Percentiles rank a stretch among this genome's conserved stretches.
These are phyloP conservation scores for Vitis amurensis DNA, from an alignment of 164 flowering plant genomes.

Conservation along the genomic window DNA sequence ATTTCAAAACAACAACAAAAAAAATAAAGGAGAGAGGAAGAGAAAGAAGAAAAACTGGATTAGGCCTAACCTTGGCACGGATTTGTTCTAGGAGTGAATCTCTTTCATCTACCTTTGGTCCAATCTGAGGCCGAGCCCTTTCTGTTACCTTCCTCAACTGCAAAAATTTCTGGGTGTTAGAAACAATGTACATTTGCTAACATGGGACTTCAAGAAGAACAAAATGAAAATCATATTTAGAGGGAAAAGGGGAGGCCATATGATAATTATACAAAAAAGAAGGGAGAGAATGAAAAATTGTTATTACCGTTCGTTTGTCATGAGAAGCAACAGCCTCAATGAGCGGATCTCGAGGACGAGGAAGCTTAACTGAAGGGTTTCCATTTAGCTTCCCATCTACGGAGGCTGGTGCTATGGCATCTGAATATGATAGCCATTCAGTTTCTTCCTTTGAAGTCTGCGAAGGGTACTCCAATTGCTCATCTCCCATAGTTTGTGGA, in stretches of 20 bases:
- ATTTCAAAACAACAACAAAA: background rate
- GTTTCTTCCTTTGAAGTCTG: constrained; percentile 27
- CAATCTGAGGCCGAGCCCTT: constrained; percentile 39
- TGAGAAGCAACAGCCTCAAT: constrained; percentile 84
- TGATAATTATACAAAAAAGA: background rate
- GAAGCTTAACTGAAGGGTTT: constrained; percentile 30
- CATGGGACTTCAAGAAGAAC: background rate
- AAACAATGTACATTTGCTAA: background rate
- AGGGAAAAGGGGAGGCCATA: background rate
- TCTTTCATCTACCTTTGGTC: constrained; percentile 62
- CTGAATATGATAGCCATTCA: constrained; percentile 22
- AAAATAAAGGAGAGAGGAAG: background rate
- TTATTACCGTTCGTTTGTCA: constrained; percentile 78
- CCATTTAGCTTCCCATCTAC: constrained; percentile 48
- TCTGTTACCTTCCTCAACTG: constrained; percentile 76
- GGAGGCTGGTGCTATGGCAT: constrained; percentile 15
- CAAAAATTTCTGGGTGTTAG: constrained; percentile 9
- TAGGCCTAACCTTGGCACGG: constrained; percentile 64
- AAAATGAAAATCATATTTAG: too few relatives aligned
- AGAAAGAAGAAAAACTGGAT: constrained; percentile 1
- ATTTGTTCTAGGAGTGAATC: constrained; percentile 82
- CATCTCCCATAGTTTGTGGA: constrained; percentile 18
- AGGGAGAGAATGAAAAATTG: background rate
- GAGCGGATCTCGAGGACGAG: constrained; percentile 80
- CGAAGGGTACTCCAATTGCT: constrained; percentile 15